These are phyloP conservation scores for Alternaria sp. DNA, from an alignment of 2,329 filamentous ascomycete genomes.

Conservation along the genomic window DNA sequence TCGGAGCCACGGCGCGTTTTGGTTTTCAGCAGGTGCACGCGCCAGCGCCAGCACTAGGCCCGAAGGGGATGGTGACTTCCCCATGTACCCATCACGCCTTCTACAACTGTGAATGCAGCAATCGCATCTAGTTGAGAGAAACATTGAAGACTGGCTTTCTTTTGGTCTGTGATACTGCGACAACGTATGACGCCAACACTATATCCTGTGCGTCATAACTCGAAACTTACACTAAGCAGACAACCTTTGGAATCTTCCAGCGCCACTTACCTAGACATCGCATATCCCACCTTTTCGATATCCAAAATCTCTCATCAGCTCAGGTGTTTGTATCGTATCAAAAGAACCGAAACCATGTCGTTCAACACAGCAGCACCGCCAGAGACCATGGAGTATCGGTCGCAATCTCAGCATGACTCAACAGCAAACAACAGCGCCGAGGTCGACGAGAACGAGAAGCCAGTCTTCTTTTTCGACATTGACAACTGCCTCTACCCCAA, in stretches of 20 bases:
- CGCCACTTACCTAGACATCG: neutral
- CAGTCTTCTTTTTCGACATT: slow-evolving; percentile 84
- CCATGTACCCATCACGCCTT: slow-evolving; percentile 16
- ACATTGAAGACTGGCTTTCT: neutral
- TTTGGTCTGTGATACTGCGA: neutral
- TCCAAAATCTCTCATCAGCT: neutral
- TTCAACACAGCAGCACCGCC: slow-evolving; percentile 13
- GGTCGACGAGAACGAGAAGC: slow-evolving; percentile 47
- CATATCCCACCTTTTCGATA: neutral
- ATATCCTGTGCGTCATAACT: neutral
- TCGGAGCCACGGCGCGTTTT: slow-evolving; percentile 14
- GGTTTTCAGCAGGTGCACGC: slow-evolving; percentile 14
- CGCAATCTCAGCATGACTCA: slow-evolving; percentile 7
- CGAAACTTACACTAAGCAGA: neutral
- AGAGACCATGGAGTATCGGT: slow-evolving; percentile 9
- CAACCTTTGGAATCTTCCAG: slow-evolving; percentile 1
- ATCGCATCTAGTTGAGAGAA: neutral
- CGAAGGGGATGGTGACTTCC: slow-evolving; percentile 4
- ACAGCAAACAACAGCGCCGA: slow-evolving; percentile 14
- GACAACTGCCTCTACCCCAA: slow-evolving; percentile 97
- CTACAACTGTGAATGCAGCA: slow-evolving; percentile 9
- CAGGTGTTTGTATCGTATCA: neutral
- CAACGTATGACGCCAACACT: neutral
- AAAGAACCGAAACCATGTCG: neutral
- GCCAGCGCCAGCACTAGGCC: slow-evolving; percentile 23